Base-by-base conservation (phyloP, 2,329 filamentous ascomycete species). In the Microdochium nivale region DNA sequence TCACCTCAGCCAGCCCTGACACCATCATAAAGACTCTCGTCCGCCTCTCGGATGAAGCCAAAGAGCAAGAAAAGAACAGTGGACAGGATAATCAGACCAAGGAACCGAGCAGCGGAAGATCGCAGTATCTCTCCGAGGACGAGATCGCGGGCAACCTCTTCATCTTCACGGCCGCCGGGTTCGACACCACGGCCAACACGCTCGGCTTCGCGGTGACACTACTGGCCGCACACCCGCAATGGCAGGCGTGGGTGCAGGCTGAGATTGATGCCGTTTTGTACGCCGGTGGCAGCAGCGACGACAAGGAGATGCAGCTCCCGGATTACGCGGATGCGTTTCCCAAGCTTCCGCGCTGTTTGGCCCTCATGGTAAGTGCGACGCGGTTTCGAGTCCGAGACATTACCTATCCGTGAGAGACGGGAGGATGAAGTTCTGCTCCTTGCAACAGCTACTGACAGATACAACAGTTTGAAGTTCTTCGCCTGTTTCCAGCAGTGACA, bases 231-330 rank as follows among this genome's bases (percentile, higher is more conserved):
- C 63, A 76, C 52, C 73, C 75, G 0, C 59, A 74, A 49, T 73
- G 72, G 63, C 78, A 81, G 59, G 67, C 70, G 2, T 80, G 78
- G 76, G 58, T 81, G 3, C 62, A 63, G 9, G 74, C 75, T 51
- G 79, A 81, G 56, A 64, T 79, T 33, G 62, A 70, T 47, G 47
- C 57, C 2, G 60, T 77, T 7, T 27, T 71, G 3, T 55, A 37
- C 33, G 33, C 33, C 16, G 33, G 33, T 7, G 14, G 33, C 33
- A 14, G 33, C 33, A 14, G 33, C 33, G 16, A 56, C 2, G 49
- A 59, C 4, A 51, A 54, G 5, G 57, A 61, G 3, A 48, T 54
- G 3, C 62, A 61, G 2, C 53, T 58, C 2, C 58, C 66, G 49
- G 65, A 70, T 3, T 80, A 81, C 56, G 61, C 66, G 2, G 60